Evolutionary conservation across 345 rosid genomes (phyloP).

Genomic region (Populus euphratica): DNA sequence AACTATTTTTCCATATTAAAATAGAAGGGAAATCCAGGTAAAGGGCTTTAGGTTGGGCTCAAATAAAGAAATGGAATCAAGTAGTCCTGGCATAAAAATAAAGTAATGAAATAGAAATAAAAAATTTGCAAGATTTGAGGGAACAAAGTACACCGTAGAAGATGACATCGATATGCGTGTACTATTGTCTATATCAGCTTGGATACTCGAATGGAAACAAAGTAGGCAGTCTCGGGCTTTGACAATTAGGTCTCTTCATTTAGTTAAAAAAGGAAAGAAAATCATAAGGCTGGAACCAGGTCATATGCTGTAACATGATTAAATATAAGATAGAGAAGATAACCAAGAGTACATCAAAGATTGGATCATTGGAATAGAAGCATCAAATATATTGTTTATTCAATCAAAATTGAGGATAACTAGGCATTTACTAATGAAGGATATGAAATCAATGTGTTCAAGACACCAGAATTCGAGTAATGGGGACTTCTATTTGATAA

Average conservation of each 20-base stretch:
- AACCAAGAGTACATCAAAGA: slow-evolving; percentile 46
- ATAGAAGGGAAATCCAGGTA: slow-evolving; percentile 26
- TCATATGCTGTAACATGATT: slow-evolving; percentile 12
- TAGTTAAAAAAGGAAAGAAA: slow-evolving; percentile 8
- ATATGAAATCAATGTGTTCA: slow-evolving; percentile 58
- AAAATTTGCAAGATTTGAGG: slow-evolving; percentile 30
- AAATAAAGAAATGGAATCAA: slow-evolving; percentile 27
- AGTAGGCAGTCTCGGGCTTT: slow-evolving; percentile 37
- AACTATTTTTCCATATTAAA: not conserved
- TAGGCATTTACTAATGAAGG: slow-evolving; percentile 24
- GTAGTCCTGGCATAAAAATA: slow-evolving; percentile 19
- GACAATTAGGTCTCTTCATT: slow-evolving; percentile 27
- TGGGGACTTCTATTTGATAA: slow-evolving; percentile 56
- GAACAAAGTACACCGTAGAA: slow-evolving; percentile 21
- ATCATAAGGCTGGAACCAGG: slow-evolving; percentile 21
- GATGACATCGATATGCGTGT: slow-evolving; percentile 47
- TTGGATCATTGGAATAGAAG: slow-evolving; percentile 63
- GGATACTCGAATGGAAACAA: slow-evolving; percentile 35
- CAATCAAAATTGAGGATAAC: slow-evolving; percentile 26
- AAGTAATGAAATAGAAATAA: slow-evolving; percentile 13
- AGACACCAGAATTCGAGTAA: slow-evolving; percentile 40
- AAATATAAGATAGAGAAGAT: not conserved
- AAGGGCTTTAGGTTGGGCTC: slow-evolving; percentile 38
- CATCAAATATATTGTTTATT: slow-evolving; percentile 50
- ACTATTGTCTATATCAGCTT: slow-evolving; percentile 14